A percentile compares a stretch with the other conserved stretches of the same genome.
Evolutionary conservation across 192 early-diverging fungal species (phyloP).

Genomic region (Mortierella alpina): DNA sequence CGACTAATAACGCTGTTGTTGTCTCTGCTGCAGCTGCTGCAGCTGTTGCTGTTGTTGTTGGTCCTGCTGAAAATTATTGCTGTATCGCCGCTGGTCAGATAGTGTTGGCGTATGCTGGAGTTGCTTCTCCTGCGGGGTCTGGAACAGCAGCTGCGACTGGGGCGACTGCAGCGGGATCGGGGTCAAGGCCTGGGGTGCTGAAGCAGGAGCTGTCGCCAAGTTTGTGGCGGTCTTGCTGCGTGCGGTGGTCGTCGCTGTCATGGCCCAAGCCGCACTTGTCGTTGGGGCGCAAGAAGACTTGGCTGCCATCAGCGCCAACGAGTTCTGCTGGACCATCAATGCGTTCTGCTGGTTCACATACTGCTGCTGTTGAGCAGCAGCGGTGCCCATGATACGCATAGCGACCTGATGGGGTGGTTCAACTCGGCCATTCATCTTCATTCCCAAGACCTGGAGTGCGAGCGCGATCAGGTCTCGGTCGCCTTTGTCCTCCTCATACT

Average conservation of each 20-base stretch:
- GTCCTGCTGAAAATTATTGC: neutral
- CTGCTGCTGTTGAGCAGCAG: constrained; percentile 41
- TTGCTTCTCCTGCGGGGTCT: neutral
- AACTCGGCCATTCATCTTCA: constrained; percentile 71
- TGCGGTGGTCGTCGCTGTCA: neutral
- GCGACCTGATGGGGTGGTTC: constrained; percentile 70
- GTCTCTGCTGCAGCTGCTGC: neutral
- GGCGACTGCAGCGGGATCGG: constrained; percentile 37
- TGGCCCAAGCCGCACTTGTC: constrained; percentile 6
- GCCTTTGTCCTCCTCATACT: constrained; percentile 66
- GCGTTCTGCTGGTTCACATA: constrained; percentile 22
- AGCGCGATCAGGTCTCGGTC: constrained; percentile 82
- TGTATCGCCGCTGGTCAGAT: neutral
- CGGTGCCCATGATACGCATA: constrained; percentile 61
- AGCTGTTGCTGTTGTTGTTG: neutral
- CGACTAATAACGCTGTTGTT: too few species aligned
- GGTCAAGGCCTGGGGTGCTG: constrained; percentile 1
- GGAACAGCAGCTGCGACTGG: constrained; percentile 15
- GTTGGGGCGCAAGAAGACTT: constrained; percentile 1
- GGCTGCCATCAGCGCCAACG: too few species aligned
- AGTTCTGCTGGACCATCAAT: neutral
- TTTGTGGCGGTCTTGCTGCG: neutral
- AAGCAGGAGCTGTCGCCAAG: constrained; percentile 8
- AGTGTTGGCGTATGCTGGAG: neutral
- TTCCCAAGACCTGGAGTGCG: constrained; percentile 79